Evolutionary conservation across 495 filamentous ascomycete species (phyloP).

Genomic region (Annulohypoxylon stygium): DNA sequence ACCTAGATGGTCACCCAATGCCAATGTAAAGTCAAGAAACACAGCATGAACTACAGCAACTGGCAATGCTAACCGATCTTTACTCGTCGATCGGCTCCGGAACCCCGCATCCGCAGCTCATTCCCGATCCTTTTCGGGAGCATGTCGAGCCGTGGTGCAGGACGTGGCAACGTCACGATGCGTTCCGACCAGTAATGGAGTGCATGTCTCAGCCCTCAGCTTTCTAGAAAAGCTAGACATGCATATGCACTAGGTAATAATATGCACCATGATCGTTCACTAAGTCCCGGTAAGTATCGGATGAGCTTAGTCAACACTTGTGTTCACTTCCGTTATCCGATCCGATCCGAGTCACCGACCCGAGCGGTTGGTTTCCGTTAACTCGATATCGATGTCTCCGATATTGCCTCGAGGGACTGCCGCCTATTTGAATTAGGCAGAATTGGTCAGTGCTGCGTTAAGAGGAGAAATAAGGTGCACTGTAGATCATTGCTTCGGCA

Average conservation of each 20-base stretch:
- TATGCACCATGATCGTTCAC: not conserved
- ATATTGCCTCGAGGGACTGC: not conserved
- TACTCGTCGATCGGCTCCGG: not conserved
- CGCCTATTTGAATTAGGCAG: conserved; percentile 3
- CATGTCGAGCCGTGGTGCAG: not conserved
- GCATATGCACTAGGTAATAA: not conserved
- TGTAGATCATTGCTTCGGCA: conserved; percentile 2
- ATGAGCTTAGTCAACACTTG: not conserved
- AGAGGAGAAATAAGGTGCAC: not conserved
- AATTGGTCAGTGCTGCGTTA: not conserved
- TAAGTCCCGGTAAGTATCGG: not conserved
- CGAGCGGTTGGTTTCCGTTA: not conserved
- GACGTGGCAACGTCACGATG: not conserved
- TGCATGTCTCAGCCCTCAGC: not conserved
- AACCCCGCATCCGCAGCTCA: conserved; percentile 18
- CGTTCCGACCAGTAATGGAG: conserved; percentile 1
- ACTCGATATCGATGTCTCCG: not conserved
- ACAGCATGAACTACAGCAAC: not conserved
- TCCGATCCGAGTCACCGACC: not conserved
- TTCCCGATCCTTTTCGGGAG: not conserved
- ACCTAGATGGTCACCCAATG: not conserved
- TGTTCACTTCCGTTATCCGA: not conserved
- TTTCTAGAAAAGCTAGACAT: conserved; percentile 5
- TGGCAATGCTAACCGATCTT: conserved; percentile 14
- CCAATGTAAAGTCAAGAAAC: not conserved